These are phyloP conservation scores for Cordyceps fumosorosea DNA, from an alignment of 2,329 filamentous ascomycete genomes.

Conservation along the genomic window DNA sequence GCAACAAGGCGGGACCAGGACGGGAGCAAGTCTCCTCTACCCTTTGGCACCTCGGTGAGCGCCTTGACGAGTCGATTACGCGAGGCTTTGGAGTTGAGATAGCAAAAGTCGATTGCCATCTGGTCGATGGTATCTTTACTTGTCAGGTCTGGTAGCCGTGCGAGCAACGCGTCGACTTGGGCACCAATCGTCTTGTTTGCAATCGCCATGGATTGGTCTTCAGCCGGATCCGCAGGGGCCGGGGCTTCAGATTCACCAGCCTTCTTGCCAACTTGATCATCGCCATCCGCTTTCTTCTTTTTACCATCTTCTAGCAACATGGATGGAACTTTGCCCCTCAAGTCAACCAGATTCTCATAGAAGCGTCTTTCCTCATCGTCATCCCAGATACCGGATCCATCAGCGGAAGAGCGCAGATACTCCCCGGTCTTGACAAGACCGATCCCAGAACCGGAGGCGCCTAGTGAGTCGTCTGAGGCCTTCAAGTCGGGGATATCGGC, in stretches of 20 bases:
- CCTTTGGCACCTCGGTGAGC: slow-evolving; percentile 89
- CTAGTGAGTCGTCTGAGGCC: slow-evolving; percentile 67
- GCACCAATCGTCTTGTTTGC: slow-evolving; percentile 96
- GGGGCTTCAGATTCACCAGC: slow-evolving; percentile 46
- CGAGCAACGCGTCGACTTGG: slow-evolving; percentile 85
- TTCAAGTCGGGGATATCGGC: slow-evolving; percentile 91
- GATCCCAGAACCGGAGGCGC: slow-evolving; percentile 67
- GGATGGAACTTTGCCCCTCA: slow-evolving; percentile 91
- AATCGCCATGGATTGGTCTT: slow-evolving; percentile 89
- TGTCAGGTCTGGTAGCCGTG: slow-evolving; percentile 82
- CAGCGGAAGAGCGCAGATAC: slow-evolving; percentile 81
- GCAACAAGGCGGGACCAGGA: slow-evolving; percentile 89
- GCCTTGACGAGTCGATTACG: slow-evolving; percentile 90
- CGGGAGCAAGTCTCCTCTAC: slow-evolving; percentile 82
- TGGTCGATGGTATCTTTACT: slow-evolving; percentile 90
- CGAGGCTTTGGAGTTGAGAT: slow-evolving; percentile 96
- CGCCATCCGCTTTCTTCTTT: slow-evolving; percentile 80
- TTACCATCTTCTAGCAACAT: slow-evolving; percentile 91
- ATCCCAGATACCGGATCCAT: slow-evolving; percentile 95
- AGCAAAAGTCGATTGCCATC: slow-evolving; percentile 93
- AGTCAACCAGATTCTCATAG: slow-evolving; percentile 91
- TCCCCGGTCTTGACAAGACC: slow-evolving; percentile 91
- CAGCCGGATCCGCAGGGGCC: slow-evolving; percentile 46
- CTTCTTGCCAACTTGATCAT: slow-evolving; percentile 79
- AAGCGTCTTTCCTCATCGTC: slow-evolving; percentile 97